Percentiles rank a stretch among this genome's conserved stretches.
Conservation (phyloP, 208 protist species). For the Acanthamoeba divionensis region DNA sequence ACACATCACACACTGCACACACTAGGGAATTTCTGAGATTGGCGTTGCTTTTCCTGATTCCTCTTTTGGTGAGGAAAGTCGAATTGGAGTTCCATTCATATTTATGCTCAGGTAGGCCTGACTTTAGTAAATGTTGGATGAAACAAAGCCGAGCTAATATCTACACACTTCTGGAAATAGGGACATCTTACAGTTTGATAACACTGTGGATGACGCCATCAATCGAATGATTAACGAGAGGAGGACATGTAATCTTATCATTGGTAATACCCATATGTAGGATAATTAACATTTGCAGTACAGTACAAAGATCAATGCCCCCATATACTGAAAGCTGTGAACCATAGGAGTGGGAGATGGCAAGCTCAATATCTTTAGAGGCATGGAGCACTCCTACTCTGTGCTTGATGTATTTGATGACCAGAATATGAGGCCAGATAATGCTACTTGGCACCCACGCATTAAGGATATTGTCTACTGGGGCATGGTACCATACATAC, state of each 20-base stretch:
- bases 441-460: conserved; percentile 54
- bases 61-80: conserved; percentile 49
- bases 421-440: conserved; percentile 38
- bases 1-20: background rate
- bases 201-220: conserved; percentile 46
- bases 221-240: conserved; percentile 51
- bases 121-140: background rate
- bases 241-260: conserved; percentile 59
- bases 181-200: conserved; percentile 66
- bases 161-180: background rate
- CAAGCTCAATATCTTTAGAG: conserved; percentile 38
- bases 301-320: too few species aligned
- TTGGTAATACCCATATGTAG: too few species aligned
- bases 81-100: conserved; percentile 60
- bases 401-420: conserved; percentile 59
- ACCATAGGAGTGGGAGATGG: background rate
- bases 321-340: too few species aligned
- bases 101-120: background rate
- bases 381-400: conserved; percentile 56
- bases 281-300: conserved; percentile 35
- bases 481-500: conserved; percentile 60
- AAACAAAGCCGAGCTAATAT: background rate
- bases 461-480: conserved; percentile 64
- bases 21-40: conserved; percentile 60
- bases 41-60: conserved; percentile 44